A percentile compares a stretch with the other conserved stretches of the same genome.
Conservation (phyloP, 139 green algal species). For the Chlamydomonas asymmetrica region DNA sequence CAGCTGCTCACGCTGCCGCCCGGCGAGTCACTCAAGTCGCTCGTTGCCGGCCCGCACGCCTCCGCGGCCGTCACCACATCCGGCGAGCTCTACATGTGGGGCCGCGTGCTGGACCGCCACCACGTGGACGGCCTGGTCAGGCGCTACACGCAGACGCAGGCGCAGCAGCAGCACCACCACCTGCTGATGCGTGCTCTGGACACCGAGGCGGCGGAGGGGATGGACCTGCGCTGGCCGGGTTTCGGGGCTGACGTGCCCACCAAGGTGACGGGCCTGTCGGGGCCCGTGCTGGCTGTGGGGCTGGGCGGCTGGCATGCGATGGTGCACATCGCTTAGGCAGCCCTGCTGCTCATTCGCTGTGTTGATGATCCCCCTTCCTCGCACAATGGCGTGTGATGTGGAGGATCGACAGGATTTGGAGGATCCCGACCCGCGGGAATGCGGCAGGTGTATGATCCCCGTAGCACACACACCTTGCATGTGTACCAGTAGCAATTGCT, state of each 20-base stretch:
- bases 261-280: slow-evolving; percentile 37
- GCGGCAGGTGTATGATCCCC: too few species aligned
- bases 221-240: slow-evolving; percentile 41
- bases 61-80: slow-evolving; percentile 49
- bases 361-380: too few species aligned
- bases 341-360: too few species aligned
- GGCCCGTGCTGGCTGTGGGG: slow-evolving; percentile 34
- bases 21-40: slow-evolving; percentile 14
- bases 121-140: slow-evolving; percentile 28
- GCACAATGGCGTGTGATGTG: too few species aligned
- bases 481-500: too few species aligned
- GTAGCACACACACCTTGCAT: too few species aligned
- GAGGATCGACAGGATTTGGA: too few species aligned
- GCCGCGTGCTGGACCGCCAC: slow-evolving; percentile 51
- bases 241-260: slow-evolving; percentile 43
- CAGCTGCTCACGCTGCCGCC: slow-evolving; percentile 16
- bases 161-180: neutral
- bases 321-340: slow-evolving; percentile 19
- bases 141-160: slow-evolving; percentile 5
- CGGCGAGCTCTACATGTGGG: slow-evolving; percentile 65
- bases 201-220: slow-evolving; percentile 11
- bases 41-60: slow-evolving; percentile 54
- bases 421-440: too few species aligned
- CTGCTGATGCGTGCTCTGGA: neutral
- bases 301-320: slow-evolving; percentile 57